phyloP scores from a whole-genome alignment of 2,329 filamentous ascomycete genomes.

The Cordyceps tenuipes region DNA sequence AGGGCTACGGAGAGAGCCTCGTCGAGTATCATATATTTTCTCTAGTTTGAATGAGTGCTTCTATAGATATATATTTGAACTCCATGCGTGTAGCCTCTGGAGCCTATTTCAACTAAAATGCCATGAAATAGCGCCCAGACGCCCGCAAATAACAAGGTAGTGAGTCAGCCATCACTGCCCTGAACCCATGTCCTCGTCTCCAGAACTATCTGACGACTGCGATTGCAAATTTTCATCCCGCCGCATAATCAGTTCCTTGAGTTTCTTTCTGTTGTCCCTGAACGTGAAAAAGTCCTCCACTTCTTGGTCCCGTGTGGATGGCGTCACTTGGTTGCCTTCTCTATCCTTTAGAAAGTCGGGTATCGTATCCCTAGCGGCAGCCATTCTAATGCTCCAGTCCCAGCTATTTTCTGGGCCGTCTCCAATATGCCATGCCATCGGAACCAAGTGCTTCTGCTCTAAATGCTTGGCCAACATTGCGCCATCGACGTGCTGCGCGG shows the following conservation, averaged over 20 bases:
- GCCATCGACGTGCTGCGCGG: constrained; percentile 27
- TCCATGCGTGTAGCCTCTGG: too few species aligned
- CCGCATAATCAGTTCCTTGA: constrained; percentile 35
- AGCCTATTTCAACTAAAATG: too few species aligned
- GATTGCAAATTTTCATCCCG: constrained; percentile 35
- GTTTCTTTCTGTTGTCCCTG: constrained; percentile 34
- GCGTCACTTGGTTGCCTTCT: constrained; percentile 49
- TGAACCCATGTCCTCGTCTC: not conserved
- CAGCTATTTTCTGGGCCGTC: constrained; percentile 45
- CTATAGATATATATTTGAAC: too few species aligned
- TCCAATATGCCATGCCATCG: constrained; percentile 49
- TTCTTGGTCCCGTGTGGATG: constrained; percentile 43
- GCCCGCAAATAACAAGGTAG: too few species aligned
- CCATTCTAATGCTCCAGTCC: constrained; percentile 15
- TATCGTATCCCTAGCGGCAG: constrained; percentile 17
- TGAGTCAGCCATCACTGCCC: not conserved
- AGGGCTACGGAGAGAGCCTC: too few species aligned
- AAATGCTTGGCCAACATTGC: constrained; percentile 41
- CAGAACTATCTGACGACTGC: constrained; percentile 1
- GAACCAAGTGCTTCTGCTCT: constrained; percentile 43
- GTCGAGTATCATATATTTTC: too few species aligned
- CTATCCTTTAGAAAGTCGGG: constrained; percentile 45
- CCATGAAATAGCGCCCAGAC: too few species aligned
- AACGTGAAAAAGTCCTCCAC: constrained; percentile 40
- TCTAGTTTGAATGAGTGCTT: too few species aligned